These are phyloP conservation scores for Lactuca saligna DNA, from an alignment of 129 eudicot genomes.

Conservation along the genomic window DNA sequence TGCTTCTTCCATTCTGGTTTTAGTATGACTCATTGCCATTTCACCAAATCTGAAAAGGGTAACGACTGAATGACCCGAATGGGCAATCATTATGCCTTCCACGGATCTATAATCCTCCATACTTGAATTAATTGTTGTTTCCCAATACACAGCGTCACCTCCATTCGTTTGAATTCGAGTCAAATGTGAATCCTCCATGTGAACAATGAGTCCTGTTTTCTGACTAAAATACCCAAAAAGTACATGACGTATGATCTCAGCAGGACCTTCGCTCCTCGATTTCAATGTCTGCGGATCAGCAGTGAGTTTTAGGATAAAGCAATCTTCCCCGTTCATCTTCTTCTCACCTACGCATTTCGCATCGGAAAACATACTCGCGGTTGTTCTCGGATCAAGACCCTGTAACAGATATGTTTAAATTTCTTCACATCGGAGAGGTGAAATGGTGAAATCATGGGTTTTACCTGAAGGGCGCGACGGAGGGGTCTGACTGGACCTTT, in stretches of 20 bases:
- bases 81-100: slow-evolving; percentile 91
- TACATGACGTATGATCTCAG: slow-evolving; percentile 82
- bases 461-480: slow-evolving; percentile 91
- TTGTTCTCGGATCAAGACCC: slow-evolving; percentile 93
- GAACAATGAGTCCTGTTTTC: slow-evolving; percentile 71
- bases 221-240: slow-evolving; percentile 90
- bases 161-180: slow-evolving; percentile 80
- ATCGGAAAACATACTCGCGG: slow-evolving; percentile 81
- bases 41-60: slow-evolving; percentile 86
- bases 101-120: slow-evolving; percentile 78
- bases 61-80: slow-evolving; percentile 77
- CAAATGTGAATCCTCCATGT: slow-evolving; percentile 93
- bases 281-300: slow-evolving; percentile 74
- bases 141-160: slow-evolving; percentile 89
- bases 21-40: slow-evolving; percentile 86
- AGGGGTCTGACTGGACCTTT: slow-evolving; percentile 83
- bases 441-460: background rate
- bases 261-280: slow-evolving; percentile 90
- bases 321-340: slow-evolving; percentile 80
- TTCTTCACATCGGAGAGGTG: background rate
- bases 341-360: slow-evolving; percentile 83
- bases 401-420: slow-evolving; percentile 11
- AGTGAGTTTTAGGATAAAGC: slow-evolving; percentile 72
- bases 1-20: slow-evolving; percentile 89
- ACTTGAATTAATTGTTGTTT: slow-evolving; percentile 75